Evolutionary conservation across 176 grass and related monocot species (phyloP).

Genomic region (Ensete ventricosum): DNA sequence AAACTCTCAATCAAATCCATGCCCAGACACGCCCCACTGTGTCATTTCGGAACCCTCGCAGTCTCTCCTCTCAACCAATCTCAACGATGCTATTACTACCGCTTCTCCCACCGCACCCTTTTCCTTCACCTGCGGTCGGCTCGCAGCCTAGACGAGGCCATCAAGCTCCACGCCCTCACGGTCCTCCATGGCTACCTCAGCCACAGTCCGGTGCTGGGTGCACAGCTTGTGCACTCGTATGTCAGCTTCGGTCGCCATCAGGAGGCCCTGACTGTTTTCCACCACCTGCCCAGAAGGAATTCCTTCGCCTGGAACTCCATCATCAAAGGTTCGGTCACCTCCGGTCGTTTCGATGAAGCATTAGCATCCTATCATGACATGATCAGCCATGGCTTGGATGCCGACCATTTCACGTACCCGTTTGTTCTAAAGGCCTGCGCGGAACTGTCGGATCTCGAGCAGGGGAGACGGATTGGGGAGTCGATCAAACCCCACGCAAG

Average conservation of each 20-base stretch:
- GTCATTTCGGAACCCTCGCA: background rate
- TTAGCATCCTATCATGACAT: constrained; percentile 25
- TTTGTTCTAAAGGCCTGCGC: constrained; percentile 49
- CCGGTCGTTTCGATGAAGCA: constrained; percentile 23
- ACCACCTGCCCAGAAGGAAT: constrained; percentile 35
- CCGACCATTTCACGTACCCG: constrained; percentile 42
- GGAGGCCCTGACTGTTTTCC: constrained; percentile 28
- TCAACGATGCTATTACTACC: background rate
- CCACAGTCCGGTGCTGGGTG: constrained; percentile 17
- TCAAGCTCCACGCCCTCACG: constrained; percentile 25
- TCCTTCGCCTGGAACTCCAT: constrained; percentile 50
- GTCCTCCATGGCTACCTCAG: constrained; percentile 21
- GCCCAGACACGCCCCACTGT: background rate
- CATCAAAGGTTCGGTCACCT: constrained; percentile 37
- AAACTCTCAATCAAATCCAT: background rate
- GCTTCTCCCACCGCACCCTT: constrained; percentile 30
- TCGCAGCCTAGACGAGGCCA: background rate
- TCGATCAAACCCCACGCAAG: background rate
- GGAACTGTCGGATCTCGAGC: constrained; percentile 20
- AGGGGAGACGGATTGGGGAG: constrained; percentile 24
- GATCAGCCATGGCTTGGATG: background rate
- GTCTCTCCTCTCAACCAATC: background rate
- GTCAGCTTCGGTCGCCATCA: background rate
- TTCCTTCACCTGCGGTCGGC: constrained; percentile 31
- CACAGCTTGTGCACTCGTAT: constrained; percentile 48